Evolutionary conservation across 768 basidiomycete species (phyloP).

Genomic region (Phanerodontia chrysosporium): DNA sequence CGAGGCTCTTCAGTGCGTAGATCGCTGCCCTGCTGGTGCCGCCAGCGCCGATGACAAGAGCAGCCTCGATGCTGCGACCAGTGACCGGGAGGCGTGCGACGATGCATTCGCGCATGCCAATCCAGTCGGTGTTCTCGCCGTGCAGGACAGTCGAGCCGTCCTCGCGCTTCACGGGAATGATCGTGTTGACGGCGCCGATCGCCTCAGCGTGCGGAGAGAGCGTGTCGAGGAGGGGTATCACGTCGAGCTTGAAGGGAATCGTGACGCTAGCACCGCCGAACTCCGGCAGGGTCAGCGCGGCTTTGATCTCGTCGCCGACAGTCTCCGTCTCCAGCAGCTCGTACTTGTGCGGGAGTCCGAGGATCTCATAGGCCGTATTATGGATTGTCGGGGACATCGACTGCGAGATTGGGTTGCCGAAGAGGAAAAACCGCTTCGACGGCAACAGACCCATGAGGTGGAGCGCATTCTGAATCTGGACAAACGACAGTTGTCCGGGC

Average conservation of each 20-base stretch:
- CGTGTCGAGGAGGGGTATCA: conserved; percentile 78
- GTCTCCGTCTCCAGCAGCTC: conserved; percentile 67
- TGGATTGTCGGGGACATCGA: conserved; percentile 94
- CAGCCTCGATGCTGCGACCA: conserved; percentile 37
- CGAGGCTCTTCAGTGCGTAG: conserved; percentile 75
- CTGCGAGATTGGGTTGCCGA: conserved; percentile 83
- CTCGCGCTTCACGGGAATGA: conserved; percentile 49
- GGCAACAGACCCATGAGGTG: conserved; percentile 79
- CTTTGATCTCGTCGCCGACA: conserved; percentile 62
- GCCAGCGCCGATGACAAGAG: conserved; percentile 90
- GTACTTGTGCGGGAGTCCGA: conserved; percentile 86
- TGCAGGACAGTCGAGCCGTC: conserved; percentile 50
- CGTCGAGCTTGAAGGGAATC: conserved; percentile 90
- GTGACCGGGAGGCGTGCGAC: conserved; percentile 35
- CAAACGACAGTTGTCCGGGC: conserved; percentile 89
- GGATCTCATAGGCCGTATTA: conserved; percentile 76
- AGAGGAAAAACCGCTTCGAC: conserved; percentile 72
- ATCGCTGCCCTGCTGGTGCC: conserved; percentile 94
- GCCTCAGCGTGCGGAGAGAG: conserved; percentile 76
- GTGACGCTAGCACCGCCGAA: conserved; percentile 98
- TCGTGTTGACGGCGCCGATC: conserved; percentile 95
- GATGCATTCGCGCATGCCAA: conserved; percentile 71
- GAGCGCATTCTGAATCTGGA: conserved; percentile 78
- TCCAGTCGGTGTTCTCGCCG: conserved; percentile 97
- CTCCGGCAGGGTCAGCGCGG: conserved; percentile 54